phyloP scores from a whole-genome alignment of 176 grass and related monocot genomes.

The Miscanthus lutarioriparius region DNA sequence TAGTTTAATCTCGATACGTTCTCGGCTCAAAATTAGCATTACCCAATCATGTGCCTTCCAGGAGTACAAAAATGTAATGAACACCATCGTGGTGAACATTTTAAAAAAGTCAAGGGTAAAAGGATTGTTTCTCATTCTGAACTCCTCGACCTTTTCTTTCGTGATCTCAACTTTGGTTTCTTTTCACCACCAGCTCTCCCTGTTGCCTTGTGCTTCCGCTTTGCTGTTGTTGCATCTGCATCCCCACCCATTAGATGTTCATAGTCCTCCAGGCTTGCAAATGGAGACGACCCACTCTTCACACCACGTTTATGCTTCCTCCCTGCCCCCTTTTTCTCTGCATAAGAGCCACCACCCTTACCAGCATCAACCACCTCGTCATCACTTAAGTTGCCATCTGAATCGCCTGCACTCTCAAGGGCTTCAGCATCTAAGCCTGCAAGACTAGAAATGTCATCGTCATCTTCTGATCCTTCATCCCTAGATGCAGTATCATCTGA shows the following conservation, averaged over 20 bases:
- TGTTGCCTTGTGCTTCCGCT: conserved; percentile 37
- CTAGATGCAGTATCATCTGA: conserved; percentile 1
- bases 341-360: background rate
- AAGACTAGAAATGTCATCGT: conserved; percentile 24
- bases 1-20: background rate
- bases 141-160: conserved; percentile 42
- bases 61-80: conserved; percentile 26
- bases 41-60: background rate
- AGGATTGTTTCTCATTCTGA: conserved; percentile 29
- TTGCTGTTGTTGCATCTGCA: background rate
- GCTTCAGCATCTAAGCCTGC: conserved; percentile 3
- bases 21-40: background rate
- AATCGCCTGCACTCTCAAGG: conserved; percentile 30
- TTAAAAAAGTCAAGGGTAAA: background rate
- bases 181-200: conserved; percentile 32
- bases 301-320: conserved; percentile 52
- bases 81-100: background rate
- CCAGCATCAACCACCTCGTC: conserved; percentile 9
- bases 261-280: conserved; percentile 83
- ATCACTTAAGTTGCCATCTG: conserved; percentile 31
- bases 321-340: conserved; percentile 7
- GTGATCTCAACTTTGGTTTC: conserved; percentile 24
- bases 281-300: conserved; percentile 54
- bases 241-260: conserved; percentile 61
- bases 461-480: conserved; percentile 28